These are phyloP conservation scores for Lathyrus sativus DNA, from an alignment of 306 rosid genomes.

Conservation along the genomic window DNA sequence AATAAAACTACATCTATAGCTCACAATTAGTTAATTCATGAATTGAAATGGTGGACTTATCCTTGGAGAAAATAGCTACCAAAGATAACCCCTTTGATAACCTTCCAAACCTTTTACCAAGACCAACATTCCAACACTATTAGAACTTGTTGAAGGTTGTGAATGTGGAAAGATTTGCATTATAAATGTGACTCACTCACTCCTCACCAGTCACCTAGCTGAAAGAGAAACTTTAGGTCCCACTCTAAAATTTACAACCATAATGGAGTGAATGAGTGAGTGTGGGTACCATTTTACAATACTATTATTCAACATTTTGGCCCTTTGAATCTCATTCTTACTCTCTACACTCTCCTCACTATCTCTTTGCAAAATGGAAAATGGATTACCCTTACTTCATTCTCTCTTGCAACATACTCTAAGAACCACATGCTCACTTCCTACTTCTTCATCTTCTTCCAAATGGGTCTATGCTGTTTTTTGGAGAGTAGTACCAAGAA, in stretches of 20 bases:
- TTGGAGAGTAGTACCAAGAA: conserved; percentile 85
- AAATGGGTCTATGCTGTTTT: conserved; percentile 91
- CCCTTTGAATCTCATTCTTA: conserved; percentile 35
- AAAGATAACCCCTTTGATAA: no score
- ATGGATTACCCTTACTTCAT: conserved; percentile 70
- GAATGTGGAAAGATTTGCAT: conserved; percentile 19
- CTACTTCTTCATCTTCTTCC: conserved; percentile 61
- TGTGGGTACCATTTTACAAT: conserved; percentile 40
- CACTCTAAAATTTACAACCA: conserved; percentile 41
- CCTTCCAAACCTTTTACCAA: no score
- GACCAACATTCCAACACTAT: no score
- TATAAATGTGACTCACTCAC: conserved; percentile 25
- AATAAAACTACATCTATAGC: no score
- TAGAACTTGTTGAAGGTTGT: no score
- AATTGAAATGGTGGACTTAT: no score
- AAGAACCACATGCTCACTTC: conserved; percentile 59
- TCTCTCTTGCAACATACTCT: conserved; percentile 80
- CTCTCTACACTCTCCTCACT: conserved; percentile 18
- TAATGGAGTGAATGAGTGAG: conserved; percentile 39
- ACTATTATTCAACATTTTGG: conserved; percentile 29
- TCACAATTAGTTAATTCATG: no score
- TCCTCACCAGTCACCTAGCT: conserved; percentile 21
- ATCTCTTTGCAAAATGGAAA: conserved; percentile 56
- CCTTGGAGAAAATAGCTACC: no score
- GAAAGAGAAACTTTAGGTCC: conserved; percentile 46